Base-by-base conservation (phyloP, 2,329 filamentous ascomycete genomes). In the Chaetothyriales sp. region DNA sequence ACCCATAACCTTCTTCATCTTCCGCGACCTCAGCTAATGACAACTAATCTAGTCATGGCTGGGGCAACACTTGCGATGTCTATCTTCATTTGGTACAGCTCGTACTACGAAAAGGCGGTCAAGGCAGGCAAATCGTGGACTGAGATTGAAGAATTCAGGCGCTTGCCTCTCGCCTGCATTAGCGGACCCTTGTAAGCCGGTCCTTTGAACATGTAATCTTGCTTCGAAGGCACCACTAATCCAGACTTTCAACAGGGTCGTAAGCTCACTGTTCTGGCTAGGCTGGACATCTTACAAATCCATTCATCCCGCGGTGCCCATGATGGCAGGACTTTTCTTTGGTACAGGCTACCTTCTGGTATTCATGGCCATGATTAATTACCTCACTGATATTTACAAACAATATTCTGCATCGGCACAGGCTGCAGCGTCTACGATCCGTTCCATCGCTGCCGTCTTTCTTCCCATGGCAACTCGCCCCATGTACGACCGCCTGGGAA, bases 81-180 rank as follows among this genome's bases (percentile, higher is more conserved):
- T 25, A 25, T 25, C 6, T 25, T 25, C 22, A 3, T 25, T 25
- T 25, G 22, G 22, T 25, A 25, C 6, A 6, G 22, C 22, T 25
- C 22, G 3, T 25, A 25, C 22, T 25, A 25, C 22, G 22, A 25
- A 25, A 3, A 6, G 22, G 22, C 22, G 3, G 22, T 25, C 6
- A 25, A 64, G 9, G 63, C 64, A 8, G 65, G 72, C 42, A 74
- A 72, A 2, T 55, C 68, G 1, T 88, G 83, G 81, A 70, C 77
- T 0, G 67, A 68, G 22, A 76, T 63, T 39, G 59, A 63, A 54
- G 62, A 89, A 61, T 81, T 78, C 61, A 76, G 80, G 5, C 77
- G 85, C 1, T 71, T 90, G 0, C 84, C 85, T 0, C 70, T 89
- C 2, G 84, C 83, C 3, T 83, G 79, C 61, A 59, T 86, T 18